These are phyloP conservation scores for Umbelopsis sp. DNA, from an alignment of 192 early-diverging fungal species.

Conservation along the genomic window DNA sequence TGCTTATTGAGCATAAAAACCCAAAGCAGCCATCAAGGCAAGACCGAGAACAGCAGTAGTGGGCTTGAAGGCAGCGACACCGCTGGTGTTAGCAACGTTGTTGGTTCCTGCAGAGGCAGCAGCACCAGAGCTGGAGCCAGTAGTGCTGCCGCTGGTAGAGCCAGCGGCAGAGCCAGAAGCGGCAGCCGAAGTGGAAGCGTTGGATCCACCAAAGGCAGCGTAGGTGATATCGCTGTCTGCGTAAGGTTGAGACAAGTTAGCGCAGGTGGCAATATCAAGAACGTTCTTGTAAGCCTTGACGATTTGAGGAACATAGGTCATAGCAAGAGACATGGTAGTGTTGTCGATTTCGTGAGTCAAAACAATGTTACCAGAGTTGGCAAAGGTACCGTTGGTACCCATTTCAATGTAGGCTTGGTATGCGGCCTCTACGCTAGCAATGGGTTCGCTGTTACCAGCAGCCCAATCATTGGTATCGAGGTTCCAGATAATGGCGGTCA, in stretches of 20 bases:
- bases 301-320: constrained; percentile 22
- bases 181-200: neutral
- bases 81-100: neutral
- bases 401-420: constrained; percentile 26
- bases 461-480: constrained; percentile 53
- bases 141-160: neutral
- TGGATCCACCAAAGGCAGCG: neutral
- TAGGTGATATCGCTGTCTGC: constrained; percentile 17
- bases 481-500: constrained; percentile 52
- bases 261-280: constrained; percentile 27
- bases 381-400: constrained; percentile 31
- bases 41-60: neutral
- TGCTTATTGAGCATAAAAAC: neutral
- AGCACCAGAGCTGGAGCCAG: neutral
- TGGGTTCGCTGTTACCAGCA: constrained; percentile 10
- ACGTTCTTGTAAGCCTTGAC: constrained; percentile 28
- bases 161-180: neutral
- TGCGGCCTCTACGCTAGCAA: neutral
- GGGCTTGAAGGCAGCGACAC: neutral
- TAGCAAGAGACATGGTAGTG: constrained; percentile 25
- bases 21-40: neutral
- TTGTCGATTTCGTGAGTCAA: constrained; percentile 34
- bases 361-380: constrained; percentile 24
- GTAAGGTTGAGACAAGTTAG: constrained; percentile 27
- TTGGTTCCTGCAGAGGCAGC: neutral